Evolutionary conservation across 2,329 filamentous ascomycete species (phyloP).

Genomic region (Endothia cerciana): DNA sequence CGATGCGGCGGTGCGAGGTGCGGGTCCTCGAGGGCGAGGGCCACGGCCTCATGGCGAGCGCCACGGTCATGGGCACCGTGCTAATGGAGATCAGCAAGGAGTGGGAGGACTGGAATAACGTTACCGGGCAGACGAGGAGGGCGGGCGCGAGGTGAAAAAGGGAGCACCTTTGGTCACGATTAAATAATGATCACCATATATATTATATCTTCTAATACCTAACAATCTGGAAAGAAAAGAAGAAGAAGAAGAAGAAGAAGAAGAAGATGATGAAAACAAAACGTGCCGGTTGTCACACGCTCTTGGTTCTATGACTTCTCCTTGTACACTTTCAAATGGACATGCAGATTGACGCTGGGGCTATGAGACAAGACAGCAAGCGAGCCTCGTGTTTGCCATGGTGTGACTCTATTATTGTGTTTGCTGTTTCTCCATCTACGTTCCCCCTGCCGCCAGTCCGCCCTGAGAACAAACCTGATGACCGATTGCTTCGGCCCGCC

Average conservation of each 20-base stretch:
- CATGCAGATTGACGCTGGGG: too few species aligned
- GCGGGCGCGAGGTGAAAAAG: conserved; percentile 17
- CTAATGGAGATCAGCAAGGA: conserved; percentile 92
- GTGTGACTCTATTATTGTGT: neutral
- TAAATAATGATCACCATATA: conserved; percentile 1
- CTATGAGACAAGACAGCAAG: too few species aligned
- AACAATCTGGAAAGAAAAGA: neutral
- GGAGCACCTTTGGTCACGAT: neutral
- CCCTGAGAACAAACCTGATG: too few species aligned
- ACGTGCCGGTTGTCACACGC: neutral
- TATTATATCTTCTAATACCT: neutral
- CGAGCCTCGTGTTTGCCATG: neutral
- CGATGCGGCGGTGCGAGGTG: conserved; percentile 92
- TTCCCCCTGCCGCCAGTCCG: too few species aligned
- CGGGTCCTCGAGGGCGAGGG: conserved; percentile 88
- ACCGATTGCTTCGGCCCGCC: neutral
- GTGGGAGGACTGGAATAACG: conserved; percentile 85
- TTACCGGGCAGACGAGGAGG: conserved; percentile 42
- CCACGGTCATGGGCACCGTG: conserved; percentile 90
- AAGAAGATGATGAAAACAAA: too few species aligned
- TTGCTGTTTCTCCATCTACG: neutral
- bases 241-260: too few species aligned
- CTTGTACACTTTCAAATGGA: neutral
- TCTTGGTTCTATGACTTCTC: neutral
- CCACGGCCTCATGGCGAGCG: conserved; percentile 94